Conservation (phyloP, 192 early-diverging fungal genomes). For the Chytriomyces sp. region DNA sequence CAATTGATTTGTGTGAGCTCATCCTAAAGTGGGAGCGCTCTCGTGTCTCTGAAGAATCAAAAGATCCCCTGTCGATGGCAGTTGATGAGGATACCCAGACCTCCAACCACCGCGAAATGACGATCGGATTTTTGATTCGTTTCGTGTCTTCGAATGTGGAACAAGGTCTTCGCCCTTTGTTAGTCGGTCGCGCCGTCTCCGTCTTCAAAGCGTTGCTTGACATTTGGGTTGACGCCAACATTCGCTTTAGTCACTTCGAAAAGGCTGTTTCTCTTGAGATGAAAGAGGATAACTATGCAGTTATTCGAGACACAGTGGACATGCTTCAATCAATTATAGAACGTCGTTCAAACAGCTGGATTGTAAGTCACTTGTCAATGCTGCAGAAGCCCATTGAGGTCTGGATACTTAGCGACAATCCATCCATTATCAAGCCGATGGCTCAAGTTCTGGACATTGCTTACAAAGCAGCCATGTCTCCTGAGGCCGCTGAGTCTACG, state of each 20-base stretch:
- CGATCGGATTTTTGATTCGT: conserved; percentile 42
- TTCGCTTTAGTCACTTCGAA: conserved; percentile 70
- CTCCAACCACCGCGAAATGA: conserved; percentile 32
- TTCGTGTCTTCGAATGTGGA: conserved; percentile 60
- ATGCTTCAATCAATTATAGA: conserved; percentile 66
- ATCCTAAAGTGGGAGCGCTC: conserved; percentile 88
- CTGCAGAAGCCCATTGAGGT: conserved; percentile 69
- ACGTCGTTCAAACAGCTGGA: conserved; percentile 65
- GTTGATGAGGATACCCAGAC: conserved; percentile 24
- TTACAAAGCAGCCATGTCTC: conserved; percentile 50
- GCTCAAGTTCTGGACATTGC: conserved; percentile 72
- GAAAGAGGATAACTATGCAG: conserved; percentile 53
- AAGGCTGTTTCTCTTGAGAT: conserved; percentile 63
- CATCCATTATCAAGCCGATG: conserved; percentile 69
- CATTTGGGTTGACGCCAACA: conserved; percentile 73
- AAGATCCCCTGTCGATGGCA: conserved; percentile 35
- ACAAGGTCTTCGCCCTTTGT: background rate
- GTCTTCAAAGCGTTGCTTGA: conserved; percentile 66
- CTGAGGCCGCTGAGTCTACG: conserved; percentile 14
- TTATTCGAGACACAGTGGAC: conserved; percentile 70
- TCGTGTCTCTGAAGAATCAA: conserved; percentile 49
- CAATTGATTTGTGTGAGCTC: conserved; percentile 88
- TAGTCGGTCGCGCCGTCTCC: conserved; percentile 60
- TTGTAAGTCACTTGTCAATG: conserved; percentile 60
- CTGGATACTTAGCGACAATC: conserved; percentile 76